phyloP scores from a whole-genome alignment of 2,329 filamentous ascomycete genomes.

The Aspergillus uvarum region DNA sequence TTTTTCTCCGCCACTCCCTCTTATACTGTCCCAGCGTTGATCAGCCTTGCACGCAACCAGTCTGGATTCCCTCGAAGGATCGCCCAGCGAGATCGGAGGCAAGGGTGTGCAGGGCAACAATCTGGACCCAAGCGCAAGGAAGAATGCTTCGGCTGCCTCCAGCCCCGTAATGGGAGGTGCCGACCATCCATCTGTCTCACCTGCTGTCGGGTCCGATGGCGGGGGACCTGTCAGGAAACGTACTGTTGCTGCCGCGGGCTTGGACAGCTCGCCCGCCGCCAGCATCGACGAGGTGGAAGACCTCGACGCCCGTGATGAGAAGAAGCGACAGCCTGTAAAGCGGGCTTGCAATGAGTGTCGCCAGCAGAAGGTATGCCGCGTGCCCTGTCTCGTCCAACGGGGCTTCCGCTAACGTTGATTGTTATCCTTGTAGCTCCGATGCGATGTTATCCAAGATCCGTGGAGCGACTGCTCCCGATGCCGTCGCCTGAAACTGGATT shows the following conservation, averaged over 20 bases:
- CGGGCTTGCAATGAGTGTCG: slow-evolving; percentile 68
- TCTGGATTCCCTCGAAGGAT: slow-evolving; percentile 37
- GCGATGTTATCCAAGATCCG: slow-evolving; percentile 65
- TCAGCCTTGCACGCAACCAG: slow-evolving; percentile 29
- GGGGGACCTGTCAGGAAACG: slow-evolving; percentile 42
- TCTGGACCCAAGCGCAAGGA: slow-evolving; percentile 25
- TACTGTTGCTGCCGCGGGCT: slow-evolving; percentile 43
- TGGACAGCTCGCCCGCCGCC: slow-evolving; percentile 49
- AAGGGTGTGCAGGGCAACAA: slow-evolving; percentile 29
- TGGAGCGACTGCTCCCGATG: slow-evolving; percentile 63
- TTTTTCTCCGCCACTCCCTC: slow-evolving; percentile 8
- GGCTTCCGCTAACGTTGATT: slow-evolving; percentile 7
- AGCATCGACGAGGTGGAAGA: slow-evolving; percentile 49
- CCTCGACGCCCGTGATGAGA: slow-evolving; percentile 43
- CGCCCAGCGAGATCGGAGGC: slow-evolving; percentile 38
- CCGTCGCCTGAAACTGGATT: slow-evolving; percentile 61
- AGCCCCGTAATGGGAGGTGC: slow-evolving; percentile 40
- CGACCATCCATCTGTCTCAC: slow-evolving; percentile 31
- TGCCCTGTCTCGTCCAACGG: not conserved
- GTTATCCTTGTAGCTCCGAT: slow-evolving; percentile 55
- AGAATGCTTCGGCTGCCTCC: slow-evolving; percentile 39
- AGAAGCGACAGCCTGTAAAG: slow-evolving; percentile 52
- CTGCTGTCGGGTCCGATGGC: slow-evolving; percentile 29
- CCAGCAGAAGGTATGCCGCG: slow-evolving; percentile 63
- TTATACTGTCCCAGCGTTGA: slow-evolving; percentile 14